Evolutionary conservation across 139 green algal genomes (phyloP), one percentile per base, ranked within the genome.

Genomic region (Eudorina sp.): DNA sequence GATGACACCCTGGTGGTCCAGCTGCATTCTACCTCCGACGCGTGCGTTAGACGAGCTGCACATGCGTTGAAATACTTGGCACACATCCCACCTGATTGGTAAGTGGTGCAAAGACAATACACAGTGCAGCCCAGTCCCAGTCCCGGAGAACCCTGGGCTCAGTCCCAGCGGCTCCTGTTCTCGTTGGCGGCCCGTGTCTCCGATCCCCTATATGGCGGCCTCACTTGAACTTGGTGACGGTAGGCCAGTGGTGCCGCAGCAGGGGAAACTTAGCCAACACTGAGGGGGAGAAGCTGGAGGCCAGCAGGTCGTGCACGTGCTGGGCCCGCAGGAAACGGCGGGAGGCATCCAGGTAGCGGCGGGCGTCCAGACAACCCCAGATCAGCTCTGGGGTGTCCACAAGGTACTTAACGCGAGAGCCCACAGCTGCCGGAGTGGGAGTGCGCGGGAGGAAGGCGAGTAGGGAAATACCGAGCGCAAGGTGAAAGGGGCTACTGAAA

Each of bases 381-480:
- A 99, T 97, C 38, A 97, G 92, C 93, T 99, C 98, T 1, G 97
- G 97, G 0, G 98, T 99, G 91, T 99, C 98, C 62, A 99, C 89
- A 21, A 99, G 83, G 91, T 97, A 99, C 81, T 98, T 99, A 38
- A 99, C 91, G 21, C 98, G 94, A 75, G 91, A 94, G 51, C 97
- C 96, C 62, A 99, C 66, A 29, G 92, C 95, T 96, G 88, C 29
- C n/a, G 25, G 3, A 31, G 25, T 6, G 70, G 16, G 41, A 7
- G 43, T 25, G 73, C 3, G 73, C 0, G 68, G 31, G 68, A n/a
- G n/a, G n/a, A n/a, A n/a, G n/a, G n/a, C n/a, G n/a, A 74, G 16
- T 38, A 43, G n/a, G 3, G 64, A 19, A 27, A 27, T 74, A 6
- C 38, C 5, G 70, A 40, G 41, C 21, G 6, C 73, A 62, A 6